phyloP scores from a whole-genome alignment of 495 filamentous ascomycete species.

The Xylaria castorea region DNA sequence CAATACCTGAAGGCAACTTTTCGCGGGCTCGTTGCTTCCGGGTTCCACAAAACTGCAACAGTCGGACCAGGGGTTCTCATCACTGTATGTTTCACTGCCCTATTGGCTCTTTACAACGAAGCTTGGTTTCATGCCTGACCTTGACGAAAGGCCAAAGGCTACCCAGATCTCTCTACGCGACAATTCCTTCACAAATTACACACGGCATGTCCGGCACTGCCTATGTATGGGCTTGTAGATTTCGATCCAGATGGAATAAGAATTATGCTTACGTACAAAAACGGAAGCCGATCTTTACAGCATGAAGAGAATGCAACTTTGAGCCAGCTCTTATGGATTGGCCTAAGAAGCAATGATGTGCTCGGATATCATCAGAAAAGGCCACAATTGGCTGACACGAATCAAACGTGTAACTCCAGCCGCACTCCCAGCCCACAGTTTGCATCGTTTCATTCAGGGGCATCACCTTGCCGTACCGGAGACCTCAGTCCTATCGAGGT shows the following conservation, averaged over 20 bases:
- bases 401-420: not conserved
- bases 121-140: conserved; percentile 43
- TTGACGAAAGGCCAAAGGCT: conserved; percentile 78
- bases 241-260: conserved; percentile 86
- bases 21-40: conserved; percentile 65
- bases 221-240: conserved; percentile 76
- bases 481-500: conserved; percentile 39
- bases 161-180: conserved; percentile 84
- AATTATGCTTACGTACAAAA: conserved; percentile 86
- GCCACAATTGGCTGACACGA: not conserved
- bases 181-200: conserved; percentile 66
- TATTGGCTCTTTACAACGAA: conserved; percentile 25
- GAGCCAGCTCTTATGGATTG: conserved; percentile 73
- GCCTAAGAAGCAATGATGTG: conserved; percentile 70
- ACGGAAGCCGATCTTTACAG: conserved; percentile 74
- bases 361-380: conserved; percentile 24
- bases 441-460: not conserved
- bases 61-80: conserved; percentile 69
- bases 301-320: conserved; percentile 70
- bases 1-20: conserved; percentile 74
- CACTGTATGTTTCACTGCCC: conserved; percentile 58
- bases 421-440: not conserved
- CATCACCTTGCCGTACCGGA: conserved; percentile 31
- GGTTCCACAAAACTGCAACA: conserved; percentile 57
- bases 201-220: conserved; percentile 43